Base-by-base conservation (phyloP, 371 early-diverging fungal genomes). In the Coemansia sp. region DNA sequence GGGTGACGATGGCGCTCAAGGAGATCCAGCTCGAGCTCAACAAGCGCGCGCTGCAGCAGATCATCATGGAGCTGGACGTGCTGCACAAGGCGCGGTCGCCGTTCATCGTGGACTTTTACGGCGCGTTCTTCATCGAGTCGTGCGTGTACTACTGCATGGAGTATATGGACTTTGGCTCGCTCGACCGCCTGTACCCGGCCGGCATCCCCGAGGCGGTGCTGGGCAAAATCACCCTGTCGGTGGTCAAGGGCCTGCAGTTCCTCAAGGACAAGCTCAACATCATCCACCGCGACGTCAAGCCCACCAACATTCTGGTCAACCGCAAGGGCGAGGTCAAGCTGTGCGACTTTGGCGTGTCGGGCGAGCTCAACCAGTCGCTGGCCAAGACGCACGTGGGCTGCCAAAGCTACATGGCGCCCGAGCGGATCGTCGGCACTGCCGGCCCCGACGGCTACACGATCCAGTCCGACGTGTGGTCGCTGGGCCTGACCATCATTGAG, bases 71-170 rank as follows among this genome's bases (percentile, higher is more conserved):
- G 72, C 81, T 94, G 59, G 88, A 91, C 63, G 88, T 95, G 39
- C 82, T 97, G 41, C 93, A 94, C 81, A 88, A 90, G 69, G 88
- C 91, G 56, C 83, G 87, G 50, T 88, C 88, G 58, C 88, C 90
- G 30, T 92, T 87, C 68, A 97, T 97, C 80, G 93, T 97, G 36
- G 95, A 94, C 54, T 97, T 95, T 70, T 97, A 97, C 80, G 97
- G 97, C n/a, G 97, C 97, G 1, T 97, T 95, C 81, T 94, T 94
- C 68, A 88, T 92, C 61, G 95, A 95, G 71, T 88, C 90, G n/a
- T 92, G 92, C 75, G 95, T 95, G 0, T 97, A 94, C 72, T 92
- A 93, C 74, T 95, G 94, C 76, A 91, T 89, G 89, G 92, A 90
- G 79, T 95, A 86, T 77, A 97, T 97, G 97, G 97, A 97, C 76